Conservation (phyloP, 331 rosid genomes). For the Acacia pycnantha region DNA sequence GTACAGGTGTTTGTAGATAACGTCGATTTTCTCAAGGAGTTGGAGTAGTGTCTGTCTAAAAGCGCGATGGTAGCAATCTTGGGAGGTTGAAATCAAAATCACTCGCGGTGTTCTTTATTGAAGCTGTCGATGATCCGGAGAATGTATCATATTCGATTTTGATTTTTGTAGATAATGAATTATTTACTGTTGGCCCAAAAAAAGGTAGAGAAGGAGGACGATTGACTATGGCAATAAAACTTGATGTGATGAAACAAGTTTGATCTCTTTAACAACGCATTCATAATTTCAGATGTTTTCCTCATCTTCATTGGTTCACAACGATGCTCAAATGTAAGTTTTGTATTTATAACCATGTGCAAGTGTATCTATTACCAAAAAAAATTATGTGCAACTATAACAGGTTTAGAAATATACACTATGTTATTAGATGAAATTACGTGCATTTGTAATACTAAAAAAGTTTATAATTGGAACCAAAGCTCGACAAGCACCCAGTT, state of each 20-base stretch:
- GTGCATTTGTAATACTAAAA: too few relatives aligned
- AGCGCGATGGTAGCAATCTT: constrained; percentile 12
- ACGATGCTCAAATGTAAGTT: background rate
- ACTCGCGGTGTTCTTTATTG: constrained; percentile 31
- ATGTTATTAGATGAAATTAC: too few relatives aligned
- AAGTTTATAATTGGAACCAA: too few relatives aligned
- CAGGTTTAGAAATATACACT: background rate
- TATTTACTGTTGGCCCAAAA: background rate
- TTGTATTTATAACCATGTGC: background rate
- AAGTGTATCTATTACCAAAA: too few relatives aligned
- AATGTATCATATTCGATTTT: constrained; percentile 38
- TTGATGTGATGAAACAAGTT: constrained; percentile 16
- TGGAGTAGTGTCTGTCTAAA: constrained; percentile 52
- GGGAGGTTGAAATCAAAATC: constrained; percentile 27
- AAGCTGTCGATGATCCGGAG: constrained; percentile 26
- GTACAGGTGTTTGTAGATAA: constrained; percentile 95
- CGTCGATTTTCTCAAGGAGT: constrained; percentile 71
- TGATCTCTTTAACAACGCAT: constrained; percentile 4
- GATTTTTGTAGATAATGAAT: constrained; percentile 54
- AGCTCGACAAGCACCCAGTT: too few relatives aligned
- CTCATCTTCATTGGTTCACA: background rate
- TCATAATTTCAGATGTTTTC: background rate
- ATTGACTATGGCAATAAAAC: background rate
- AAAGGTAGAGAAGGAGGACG: background rate
- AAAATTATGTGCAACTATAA: background rate